These are phyloP conservation scores for Neonothopanus nambi DNA, from an alignment of 1,284 basidiomycete genomes.

Conservation along the genomic window DNA sequence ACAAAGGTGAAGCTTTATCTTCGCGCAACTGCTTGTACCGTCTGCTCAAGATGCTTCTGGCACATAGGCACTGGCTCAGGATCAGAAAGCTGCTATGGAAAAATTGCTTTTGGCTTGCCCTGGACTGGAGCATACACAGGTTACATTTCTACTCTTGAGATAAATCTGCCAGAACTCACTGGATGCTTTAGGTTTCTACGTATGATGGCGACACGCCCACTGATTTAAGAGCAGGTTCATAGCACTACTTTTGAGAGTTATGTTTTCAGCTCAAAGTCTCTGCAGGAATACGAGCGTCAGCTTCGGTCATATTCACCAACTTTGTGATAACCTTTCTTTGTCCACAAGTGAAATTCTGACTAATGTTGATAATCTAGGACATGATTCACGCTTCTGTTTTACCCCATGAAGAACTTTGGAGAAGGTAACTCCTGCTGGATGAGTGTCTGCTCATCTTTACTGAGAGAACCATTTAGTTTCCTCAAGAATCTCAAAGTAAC, in stretches of 20 bases:
- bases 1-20: constrained; percentile 61
- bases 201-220: constrained; percentile 90
- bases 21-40: neutral
- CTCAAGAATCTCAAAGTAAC: constrained; percentile 66
- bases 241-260: neutral
- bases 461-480: constrained; percentile 45
- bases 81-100: constrained; percentile 74
- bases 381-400: constrained; percentile 87
- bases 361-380: constrained; percentile 55
- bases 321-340: constrained; percentile 48
- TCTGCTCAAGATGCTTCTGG: neutral
- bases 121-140: constrained; percentile 62
- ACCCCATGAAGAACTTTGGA: constrained; percentile 84
- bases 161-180: neutral
- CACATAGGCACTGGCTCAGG: constrained; percentile 81
- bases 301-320: constrained; percentile 76
- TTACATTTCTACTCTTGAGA: constrained; percentile 26
- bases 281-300: constrained; percentile 61
- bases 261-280: neutral
- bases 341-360: neutral
- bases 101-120: constrained; percentile 65
- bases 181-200: constrained; percentile 55
- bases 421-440: constrained; percentile 46
- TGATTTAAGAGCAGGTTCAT: constrained; percentile 57
- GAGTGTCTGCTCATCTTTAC: constrained; percentile 1